Conservation (phyloP, 495 filamentous ascomycete genomes). For the Aspergillus coremiiformis region DNA sequence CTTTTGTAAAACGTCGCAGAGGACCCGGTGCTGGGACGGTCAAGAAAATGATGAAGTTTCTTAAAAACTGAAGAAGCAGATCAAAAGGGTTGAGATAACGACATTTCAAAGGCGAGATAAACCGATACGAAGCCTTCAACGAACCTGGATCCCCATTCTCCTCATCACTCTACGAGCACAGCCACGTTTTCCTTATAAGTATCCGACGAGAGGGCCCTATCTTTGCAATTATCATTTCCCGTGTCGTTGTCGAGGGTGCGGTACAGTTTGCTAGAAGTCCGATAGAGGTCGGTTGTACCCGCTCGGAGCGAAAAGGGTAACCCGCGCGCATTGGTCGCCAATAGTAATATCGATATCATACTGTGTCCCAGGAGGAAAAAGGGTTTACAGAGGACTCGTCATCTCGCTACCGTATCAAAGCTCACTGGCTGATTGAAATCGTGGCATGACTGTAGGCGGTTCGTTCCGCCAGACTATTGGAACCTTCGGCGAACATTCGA, state of each 20-base stretch:
- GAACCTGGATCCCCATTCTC: neutral
- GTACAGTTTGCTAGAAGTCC: conserved; percentile 1
- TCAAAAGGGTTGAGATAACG: neutral
- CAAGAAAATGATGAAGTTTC: neutral
- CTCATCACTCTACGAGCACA: neutral
- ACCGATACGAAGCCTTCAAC: neutral
- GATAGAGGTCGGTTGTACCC: conserved; percentile 5
- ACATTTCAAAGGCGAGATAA: neutral
- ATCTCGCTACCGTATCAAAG: neutral
- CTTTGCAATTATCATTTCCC: neutral
- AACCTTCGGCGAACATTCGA: neutral
- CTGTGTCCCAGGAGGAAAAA: neutral
- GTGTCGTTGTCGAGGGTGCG: neutral
- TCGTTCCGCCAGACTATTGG: neutral
- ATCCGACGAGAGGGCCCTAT: neutral
- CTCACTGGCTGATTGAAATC: neutral
- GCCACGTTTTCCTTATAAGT: neutral
- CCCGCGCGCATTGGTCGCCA: neutral
- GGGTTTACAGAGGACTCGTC: neutral
- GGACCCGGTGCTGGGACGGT: neutral
- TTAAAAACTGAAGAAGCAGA: neutral
- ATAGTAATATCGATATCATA: neutral
- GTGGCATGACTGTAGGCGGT: neutral
- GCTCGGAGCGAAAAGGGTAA: neutral
- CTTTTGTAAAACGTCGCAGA: neutral